Evolutionary conservation across 345 rosid genomes (phyloP), one percentile per base, ranked within the genome.

Genomic region (Leavenworthia alabamica): DNA sequence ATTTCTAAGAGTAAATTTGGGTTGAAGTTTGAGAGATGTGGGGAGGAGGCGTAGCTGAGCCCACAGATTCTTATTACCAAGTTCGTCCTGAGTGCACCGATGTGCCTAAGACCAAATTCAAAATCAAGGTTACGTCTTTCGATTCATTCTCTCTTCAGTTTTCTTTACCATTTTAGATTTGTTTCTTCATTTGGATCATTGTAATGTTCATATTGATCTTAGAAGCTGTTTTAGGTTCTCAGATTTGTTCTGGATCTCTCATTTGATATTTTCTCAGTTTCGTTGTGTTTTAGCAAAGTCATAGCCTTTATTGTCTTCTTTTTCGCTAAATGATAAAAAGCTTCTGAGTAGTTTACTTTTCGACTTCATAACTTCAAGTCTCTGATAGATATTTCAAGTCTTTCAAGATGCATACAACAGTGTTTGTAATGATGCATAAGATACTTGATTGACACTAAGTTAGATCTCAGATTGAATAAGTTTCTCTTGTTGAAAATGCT

Each of bases 41-140:
- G 94, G 64, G 85, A 51, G 74, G 22, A 20, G 22, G 22, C 33
- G 57, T 69, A 6, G 82, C 82, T 15, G 82, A 82, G 50, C 82
- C 89, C 16, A 83, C 84, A 32, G 99, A 89, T 81, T 85, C 90
- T 64, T 93, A 80, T 69, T 93, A 93, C 57, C 70, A 82, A 80
- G 88, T 87, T 74, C 84, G 97, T 57, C 82, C 94, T 5, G 96
- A 93, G 42, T 89, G 97, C 81, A 79, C 81, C 37, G 96, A 93
- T 76, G 89, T 89, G 20, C 91, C 97, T 39, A 87, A 77, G 56
- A 77, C 91, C 72, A 74, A 76, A 82, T 93, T 93, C 80, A 89
- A 76, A 67, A 93, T 93, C 80, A 89, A 80, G 97, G 99, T 93
- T 31, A 15, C 26, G 9, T n/a, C n/a, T n/a, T n/a, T n/a, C n/a